A percentile compares a stretch with the other conserved stretches of the same genome.
Evolutionary conservation across 768 basidiomycete genomes (phyloP).

Genomic region (Tricholoma matsutake): DNA sequence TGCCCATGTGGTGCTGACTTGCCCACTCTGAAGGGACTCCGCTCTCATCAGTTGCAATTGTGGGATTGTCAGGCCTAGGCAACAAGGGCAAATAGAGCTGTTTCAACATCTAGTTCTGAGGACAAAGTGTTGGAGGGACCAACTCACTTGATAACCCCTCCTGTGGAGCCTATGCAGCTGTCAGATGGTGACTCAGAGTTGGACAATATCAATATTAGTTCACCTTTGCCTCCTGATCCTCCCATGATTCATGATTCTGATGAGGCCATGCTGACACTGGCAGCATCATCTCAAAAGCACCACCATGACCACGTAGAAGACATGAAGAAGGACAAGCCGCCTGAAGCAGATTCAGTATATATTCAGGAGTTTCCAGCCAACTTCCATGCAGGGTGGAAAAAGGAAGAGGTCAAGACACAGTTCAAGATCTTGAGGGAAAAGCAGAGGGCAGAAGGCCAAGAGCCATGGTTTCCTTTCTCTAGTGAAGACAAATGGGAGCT

Average conservation of each 20-base stretch:
- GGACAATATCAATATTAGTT: neutral
- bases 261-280: neutral
- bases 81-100: neutral
- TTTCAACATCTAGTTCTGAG: too few species aligned
- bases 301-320: neutral
- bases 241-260: neutral
- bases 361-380: too few species aligned
- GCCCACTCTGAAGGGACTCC: neutral
- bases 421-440: neutral
- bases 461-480: too few species aligned
- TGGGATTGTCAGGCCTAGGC: too few species aligned
- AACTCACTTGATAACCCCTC: neutral
- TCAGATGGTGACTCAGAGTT: neutral
- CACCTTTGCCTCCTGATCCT: neutral
- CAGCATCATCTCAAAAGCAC: neutral
- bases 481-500: constrained; percentile 16
- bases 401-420: neutral
- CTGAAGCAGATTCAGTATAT: too few species aligned
- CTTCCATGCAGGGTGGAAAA: too few species aligned
- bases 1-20: neutral
- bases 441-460: neutral
- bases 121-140: neutral
- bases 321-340: neutral
- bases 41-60: neutral
- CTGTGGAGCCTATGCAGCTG: too few species aligned